These are phyloP conservation scores for Aspergillus ibericus DNA, from an alignment of 2,329 filamentous ascomycete species.

Conservation along the genomic window DNA sequence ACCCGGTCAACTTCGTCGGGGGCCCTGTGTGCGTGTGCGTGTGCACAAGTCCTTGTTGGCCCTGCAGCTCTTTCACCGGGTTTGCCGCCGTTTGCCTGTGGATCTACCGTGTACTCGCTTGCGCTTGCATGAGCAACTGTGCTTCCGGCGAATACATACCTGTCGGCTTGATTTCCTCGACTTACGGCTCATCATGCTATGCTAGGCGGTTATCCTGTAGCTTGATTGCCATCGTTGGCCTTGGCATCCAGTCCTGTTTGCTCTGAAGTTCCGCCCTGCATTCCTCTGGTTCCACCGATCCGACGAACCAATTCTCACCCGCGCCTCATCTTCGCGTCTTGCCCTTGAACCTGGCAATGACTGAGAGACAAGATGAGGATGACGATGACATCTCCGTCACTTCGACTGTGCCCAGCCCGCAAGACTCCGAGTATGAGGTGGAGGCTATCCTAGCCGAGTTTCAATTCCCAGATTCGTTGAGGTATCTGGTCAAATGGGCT, in stretches of 20 bases:
- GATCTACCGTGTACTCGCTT: background rate
- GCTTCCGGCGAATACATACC: background rate
- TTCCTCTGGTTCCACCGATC: background rate
- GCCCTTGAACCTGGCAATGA: conserved; percentile 10
- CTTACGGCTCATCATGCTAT: background rate
- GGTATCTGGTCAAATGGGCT: conserved; percentile 66
- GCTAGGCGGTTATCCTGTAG: background rate
- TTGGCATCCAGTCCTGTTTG: background rate
- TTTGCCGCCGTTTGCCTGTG: background rate
- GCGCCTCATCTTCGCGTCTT: background rate
- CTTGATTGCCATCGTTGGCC: background rate
- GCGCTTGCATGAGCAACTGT: background rate
- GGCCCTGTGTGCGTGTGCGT: background rate
- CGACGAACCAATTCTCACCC: background rate
- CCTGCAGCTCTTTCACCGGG: background rate
- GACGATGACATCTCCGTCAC: conserved; percentile 58
- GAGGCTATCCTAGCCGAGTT: conserved; percentile 55
- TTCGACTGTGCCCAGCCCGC: conserved; percentile 50
- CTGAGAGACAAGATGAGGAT: conserved; percentile 19
- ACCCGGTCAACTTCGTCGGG: background rate
- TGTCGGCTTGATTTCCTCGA: background rate
- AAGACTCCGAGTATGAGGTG: conserved; percentile 54
- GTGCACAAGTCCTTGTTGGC: background rate
- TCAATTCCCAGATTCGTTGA: conserved; percentile 32
- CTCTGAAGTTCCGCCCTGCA: background rate